Evolutionary conservation across 305 asterid species (phyloP).

Genomic region (Nicotiana rustica): DNA sequence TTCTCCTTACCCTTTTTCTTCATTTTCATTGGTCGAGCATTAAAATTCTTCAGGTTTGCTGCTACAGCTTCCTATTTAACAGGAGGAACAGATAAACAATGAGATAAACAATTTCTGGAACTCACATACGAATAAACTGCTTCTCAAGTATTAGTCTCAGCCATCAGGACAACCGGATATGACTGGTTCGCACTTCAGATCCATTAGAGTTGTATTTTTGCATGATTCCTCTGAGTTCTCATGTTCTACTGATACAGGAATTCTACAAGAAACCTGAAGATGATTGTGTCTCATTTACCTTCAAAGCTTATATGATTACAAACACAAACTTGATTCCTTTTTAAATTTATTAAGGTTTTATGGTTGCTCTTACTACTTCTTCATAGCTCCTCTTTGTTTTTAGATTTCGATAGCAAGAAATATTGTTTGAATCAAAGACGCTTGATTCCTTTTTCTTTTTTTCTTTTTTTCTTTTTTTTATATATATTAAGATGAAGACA

Average conservation of each 20-base stretch:
- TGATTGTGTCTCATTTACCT: not conserved
- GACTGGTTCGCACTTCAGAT: not conserved
- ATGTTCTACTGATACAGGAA: not conserved
- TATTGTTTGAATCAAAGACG: no score
- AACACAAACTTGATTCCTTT: no score
- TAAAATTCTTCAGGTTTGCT: constrained; percentile 39
- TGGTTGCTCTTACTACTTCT: no score
- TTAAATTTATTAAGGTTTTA: no score
- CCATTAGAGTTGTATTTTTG: not conserved
- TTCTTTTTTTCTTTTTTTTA: no score
- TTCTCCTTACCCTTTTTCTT: constrained; percentile 16
- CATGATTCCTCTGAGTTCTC: not conserved
- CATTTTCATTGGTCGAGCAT: constrained; percentile 35
- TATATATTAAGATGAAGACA: no score
- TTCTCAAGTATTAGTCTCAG: not conserved
- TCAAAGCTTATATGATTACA: not conserved
- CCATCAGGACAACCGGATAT: not conserved
- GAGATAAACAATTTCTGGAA: constrained; percentile 43
- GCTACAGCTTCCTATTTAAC: constrained; percentile 39
- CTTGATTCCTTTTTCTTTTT: no score
- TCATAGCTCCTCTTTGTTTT: no score
- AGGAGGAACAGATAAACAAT: constrained; percentile 40
- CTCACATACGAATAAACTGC: constrained; percentile 34
- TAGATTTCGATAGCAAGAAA: no score
- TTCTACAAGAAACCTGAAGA: not conserved